A percentile compares a stretch with the other conserved stretches of the same genome.
Evolutionary conservation across 139 green algal genomes (phyloP).

Genomic region (Chlamydomonas incerta): DNA sequence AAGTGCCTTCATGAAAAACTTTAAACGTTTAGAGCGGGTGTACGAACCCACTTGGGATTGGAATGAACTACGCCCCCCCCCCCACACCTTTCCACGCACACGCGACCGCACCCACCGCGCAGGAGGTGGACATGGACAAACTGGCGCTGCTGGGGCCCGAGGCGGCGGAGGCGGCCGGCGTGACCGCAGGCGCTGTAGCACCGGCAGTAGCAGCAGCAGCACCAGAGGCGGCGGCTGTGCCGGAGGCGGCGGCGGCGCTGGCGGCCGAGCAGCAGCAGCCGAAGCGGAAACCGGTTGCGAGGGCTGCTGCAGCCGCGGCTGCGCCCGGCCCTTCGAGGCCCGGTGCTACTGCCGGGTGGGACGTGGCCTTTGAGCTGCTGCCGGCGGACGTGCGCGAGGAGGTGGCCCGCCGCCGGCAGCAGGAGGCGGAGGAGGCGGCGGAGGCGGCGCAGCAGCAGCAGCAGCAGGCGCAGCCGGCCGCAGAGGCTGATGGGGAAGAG

Average conservation of each 20-base stretch:
- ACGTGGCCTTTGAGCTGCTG: constrained; percentile 34
- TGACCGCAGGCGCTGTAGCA: neutral
- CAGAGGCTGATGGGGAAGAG: neutral
- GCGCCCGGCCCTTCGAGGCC: too few relatives aligned
- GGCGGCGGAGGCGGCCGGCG: constrained; percentile 2
- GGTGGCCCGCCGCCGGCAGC: neutral
- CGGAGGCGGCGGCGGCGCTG: neutral
- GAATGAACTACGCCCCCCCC: too few relatives aligned
- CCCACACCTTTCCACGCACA: too few relatives aligned
- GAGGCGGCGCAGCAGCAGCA: neutral
- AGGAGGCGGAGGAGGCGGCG: neutral
- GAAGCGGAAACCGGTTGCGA: too few relatives aligned
- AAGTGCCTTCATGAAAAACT: too few relatives aligned
- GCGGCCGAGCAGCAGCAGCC: too few relatives aligned
- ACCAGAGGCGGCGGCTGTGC: too few relatives aligned
- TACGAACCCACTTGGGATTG: too few relatives aligned
- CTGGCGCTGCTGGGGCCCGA: constrained; percentile 22
- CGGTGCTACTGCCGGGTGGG: neutral
- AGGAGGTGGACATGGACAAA: constrained; percentile 29
- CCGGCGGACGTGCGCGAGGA: constrained; percentile 2
- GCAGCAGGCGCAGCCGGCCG: neutral
- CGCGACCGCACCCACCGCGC: too few relatives aligned
- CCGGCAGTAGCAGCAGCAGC: too few relatives aligned
- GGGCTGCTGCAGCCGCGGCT: too few relatives aligned
- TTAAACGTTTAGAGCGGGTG: too few relatives aligned